Percentiles rank a stretch among this genome's conserved stretches.
These are phyloP conservation scores for Didymella pomorum DNA, from an alignment of 2,329 filamentous ascomycete species.

Conservation along the genomic window DNA sequence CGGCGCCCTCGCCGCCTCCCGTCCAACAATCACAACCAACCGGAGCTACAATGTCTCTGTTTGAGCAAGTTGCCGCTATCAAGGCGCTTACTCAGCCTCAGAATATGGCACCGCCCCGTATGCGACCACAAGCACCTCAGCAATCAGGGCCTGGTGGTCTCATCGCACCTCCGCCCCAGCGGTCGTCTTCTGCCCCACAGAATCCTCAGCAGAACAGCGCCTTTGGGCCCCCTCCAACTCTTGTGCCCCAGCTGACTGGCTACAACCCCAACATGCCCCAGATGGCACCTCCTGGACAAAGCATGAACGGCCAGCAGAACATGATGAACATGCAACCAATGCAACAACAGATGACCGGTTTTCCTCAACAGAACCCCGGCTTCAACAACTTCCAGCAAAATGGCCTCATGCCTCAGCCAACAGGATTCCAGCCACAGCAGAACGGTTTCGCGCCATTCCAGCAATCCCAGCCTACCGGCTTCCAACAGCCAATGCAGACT, in stretches of 20 bases:
- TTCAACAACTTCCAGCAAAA: slow-evolving; percentile 45
- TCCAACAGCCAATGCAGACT: slow-evolving; percentile 60
- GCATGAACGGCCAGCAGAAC: slow-evolving; percentile 70
- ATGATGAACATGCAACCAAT: slow-evolving; percentile 48
- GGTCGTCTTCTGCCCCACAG: slow-evolving; percentile 87
- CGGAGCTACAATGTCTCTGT: slow-evolving; percentile 54
- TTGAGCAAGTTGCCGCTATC: slow-evolving; percentile 49
- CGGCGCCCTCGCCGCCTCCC: slow-evolving; percentile 49
- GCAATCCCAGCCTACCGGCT: slow-evolving; percentile 54
- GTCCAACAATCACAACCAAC: slow-evolving; percentile 50
- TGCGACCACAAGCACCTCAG: slow-evolving; percentile 76
- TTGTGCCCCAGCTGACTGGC: slow-evolving; percentile 88
- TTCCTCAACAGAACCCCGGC: slow-evolving; percentile 46
- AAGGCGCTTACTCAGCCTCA: slow-evolving; percentile 51
- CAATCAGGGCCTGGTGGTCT: slow-evolving; percentile 67
- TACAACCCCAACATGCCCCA: slow-evolving; percentile 63
- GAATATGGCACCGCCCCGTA: slow-evolving; percentile 59
- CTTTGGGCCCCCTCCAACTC: slow-evolving; percentile 71
- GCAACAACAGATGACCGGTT: slow-evolving; percentile 52
- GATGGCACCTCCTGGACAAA: slow-evolving; percentile 77
- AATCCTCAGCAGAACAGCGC: slow-evolving; percentile 74
- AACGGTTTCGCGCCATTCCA: slow-evolving; percentile 53
- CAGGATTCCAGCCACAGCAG: slow-evolving; percentile 58
- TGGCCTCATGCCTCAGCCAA: slow-evolving; percentile 50
- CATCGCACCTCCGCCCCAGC: slow-evolving; percentile 78